Evolutionary conservation across 768 basidiomycete genomes (phyloP).

Genomic region (Termitomyces sp.): DNA sequence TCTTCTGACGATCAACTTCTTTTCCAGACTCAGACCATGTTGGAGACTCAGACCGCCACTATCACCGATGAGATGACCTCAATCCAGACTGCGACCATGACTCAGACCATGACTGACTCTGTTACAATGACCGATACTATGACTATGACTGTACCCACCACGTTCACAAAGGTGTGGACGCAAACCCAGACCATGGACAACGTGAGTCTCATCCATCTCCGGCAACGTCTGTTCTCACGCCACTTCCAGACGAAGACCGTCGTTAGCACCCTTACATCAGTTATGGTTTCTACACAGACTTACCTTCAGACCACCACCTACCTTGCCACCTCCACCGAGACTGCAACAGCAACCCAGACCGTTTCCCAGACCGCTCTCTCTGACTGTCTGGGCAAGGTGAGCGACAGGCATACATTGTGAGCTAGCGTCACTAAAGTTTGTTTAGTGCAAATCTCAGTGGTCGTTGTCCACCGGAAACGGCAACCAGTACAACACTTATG

Average conservation of each 20-base stretch:
- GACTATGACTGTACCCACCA: conserved; percentile 54
- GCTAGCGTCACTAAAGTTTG: conserved; percentile 10
- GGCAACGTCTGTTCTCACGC: not conserved
- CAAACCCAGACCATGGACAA: conserved; percentile 54
- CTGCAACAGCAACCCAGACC: conserved; percentile 38
- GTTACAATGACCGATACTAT: conserved; percentile 47
- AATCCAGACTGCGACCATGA: conserved; percentile 50
- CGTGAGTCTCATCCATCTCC: conserved; percentile 20
- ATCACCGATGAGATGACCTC: conserved; percentile 49
- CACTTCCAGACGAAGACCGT: conserved; percentile 49
- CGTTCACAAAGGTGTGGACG: conserved; percentile 46
- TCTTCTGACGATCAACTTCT: not conserved
- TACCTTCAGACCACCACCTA: conserved; percentile 45
- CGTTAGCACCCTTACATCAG: conserved; percentile 49
- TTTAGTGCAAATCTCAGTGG: conserved; percentile 55
- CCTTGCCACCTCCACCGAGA: conserved; percentile 38
- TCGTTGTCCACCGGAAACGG: conserved; percentile 46
- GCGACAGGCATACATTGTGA: conserved; percentile 5
- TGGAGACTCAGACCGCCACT: conserved; percentile 43
- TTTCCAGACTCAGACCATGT: conserved; percentile 47
- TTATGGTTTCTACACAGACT: conserved; percentile 43
- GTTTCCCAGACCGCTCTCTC: conserved; percentile 46
- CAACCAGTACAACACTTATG: conserved; percentile 43
- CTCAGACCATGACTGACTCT: conserved; percentile 46
- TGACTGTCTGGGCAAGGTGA: conserved; percentile 45